These are phyloP conservation scores for Chenopodium quinoa DNA, from an alignment of 148 eudicot species.

Conservation along the genomic window DNA sequence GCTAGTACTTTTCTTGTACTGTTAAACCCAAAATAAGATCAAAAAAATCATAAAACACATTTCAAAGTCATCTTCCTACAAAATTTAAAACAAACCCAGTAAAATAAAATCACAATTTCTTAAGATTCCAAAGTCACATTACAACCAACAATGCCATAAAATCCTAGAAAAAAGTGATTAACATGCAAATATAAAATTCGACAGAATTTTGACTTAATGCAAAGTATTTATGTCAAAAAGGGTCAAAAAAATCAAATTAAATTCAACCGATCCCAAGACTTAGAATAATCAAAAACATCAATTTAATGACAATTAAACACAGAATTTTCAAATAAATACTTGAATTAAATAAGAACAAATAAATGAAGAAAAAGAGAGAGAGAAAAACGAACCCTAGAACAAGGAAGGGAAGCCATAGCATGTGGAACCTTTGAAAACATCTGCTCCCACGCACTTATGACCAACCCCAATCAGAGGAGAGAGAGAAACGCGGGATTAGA, in stretches of 20 bases:
- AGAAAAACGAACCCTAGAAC: constrained; percentile 42
- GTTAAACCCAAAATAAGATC: neutral
- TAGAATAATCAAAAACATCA: constrained; percentile 9
- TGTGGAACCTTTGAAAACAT: constrained; percentile 45
- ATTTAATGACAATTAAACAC: neutral
- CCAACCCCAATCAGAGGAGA: neutral
- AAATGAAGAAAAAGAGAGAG: neutral
- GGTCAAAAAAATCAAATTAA: neutral
- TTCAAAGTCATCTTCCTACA: neutral
- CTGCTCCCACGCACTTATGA: constrained; percentile 21
- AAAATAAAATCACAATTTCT: neutral
- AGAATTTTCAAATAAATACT: neutral
- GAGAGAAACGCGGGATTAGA: neutral
- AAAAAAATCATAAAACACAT: neutral
- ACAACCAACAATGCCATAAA: constrained; percentile 10
- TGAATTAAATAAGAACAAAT: neutral
- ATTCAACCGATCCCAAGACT: constrained; percentile 7
- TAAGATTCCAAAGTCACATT: neutral
- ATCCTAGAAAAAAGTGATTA: neutral
- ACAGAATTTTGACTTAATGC: neutral
- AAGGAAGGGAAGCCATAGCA: constrained; percentile 65
- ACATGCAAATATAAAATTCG: neutral
- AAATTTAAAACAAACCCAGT: neutral
- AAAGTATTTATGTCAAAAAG: neutral
- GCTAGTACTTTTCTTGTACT: neutral